Evolutionary conservation across 2,329 filamentous ascomycete species (phyloP).

Genomic region (Claviceps sp.): DNA sequence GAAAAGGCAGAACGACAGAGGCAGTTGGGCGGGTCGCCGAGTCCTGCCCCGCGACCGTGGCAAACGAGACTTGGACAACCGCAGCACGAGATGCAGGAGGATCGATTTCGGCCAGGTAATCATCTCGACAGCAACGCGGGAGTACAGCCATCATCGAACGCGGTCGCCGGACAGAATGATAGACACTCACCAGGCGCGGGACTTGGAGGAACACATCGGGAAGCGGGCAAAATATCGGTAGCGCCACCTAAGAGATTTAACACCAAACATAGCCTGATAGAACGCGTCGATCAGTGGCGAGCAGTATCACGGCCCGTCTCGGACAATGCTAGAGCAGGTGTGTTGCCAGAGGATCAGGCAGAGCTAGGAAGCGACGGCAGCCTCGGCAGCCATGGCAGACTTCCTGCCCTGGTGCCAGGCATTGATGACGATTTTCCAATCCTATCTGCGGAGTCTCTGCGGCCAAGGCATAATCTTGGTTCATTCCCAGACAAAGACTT

Average conservation of each 20-base stretch:
- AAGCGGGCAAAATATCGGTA: background rate
- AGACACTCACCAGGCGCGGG: background rate
- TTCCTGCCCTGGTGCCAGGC: conserved; percentile 26
- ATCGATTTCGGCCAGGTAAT: conserved; percentile 16
- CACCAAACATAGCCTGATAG: background rate
- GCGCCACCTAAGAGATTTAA: background rate
- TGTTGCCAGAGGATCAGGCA: conserved; percentile 7
- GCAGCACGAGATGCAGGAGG: conserved; percentile 18
- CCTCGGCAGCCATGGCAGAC: conserved; percentile 18
- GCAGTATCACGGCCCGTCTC: conserved; percentile 1
- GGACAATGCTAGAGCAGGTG: background rate
- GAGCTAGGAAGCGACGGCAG: conserved; percentile 15
- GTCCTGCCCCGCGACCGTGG: conserved; percentile 35
- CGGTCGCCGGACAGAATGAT: conserved; percentile 9
- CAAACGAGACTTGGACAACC: conserved; percentile 17
- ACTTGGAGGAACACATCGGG: background rate
- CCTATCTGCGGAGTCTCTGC: conserved; percentile 18
- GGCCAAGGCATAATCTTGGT: background rate
- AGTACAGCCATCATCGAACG: background rate
- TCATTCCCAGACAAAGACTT: conserved; percentile 37
- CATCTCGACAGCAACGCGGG: conserved; percentile 18
- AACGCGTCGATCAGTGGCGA: conserved; percentile 5
- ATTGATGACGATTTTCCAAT: conserved; percentile 22
- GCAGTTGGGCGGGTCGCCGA: conserved; percentile 32
- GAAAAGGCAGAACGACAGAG: conserved; percentile 13